Conservation (phyloP, 345 rosid genomes). For the Erysimum cheiranthoides region DNA sequence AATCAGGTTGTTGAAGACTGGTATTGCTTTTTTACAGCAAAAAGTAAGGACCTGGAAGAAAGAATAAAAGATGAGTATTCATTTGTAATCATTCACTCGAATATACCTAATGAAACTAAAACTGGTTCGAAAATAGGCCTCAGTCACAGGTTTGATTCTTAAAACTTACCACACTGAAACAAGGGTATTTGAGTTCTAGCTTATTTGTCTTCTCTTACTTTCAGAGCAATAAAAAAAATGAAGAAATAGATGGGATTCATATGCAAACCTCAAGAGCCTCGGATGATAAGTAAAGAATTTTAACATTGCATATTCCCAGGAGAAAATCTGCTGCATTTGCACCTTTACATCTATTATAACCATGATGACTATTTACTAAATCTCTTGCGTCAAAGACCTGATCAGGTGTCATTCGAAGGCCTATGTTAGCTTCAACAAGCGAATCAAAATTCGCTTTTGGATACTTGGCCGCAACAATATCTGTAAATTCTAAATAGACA, state of each 20-base stretch:
- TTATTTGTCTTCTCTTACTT: not conserved
- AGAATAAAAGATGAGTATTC: not conserved
- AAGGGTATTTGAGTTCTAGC: not conserved
- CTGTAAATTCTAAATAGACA: slow-evolving; percentile 12
- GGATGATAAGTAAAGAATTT: slow-evolving; percentile 27
- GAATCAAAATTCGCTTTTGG: slow-evolving; percentile 19
- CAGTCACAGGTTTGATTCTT: not conserved
- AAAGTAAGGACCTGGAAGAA: slow-evolving; percentile 31
- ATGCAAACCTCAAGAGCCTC: slow-evolving; percentile 40
- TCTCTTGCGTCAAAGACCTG: slow-evolving; percentile 27
- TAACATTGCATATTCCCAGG: slow-evolving; percentile 32
- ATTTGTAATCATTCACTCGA: not conserved
- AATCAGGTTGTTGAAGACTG: slow-evolving; percentile 32
- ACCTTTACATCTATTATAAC: not conserved
- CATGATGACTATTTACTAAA: slow-evolving; percentile 15
- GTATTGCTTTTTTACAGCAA: slow-evolving; percentile 28
- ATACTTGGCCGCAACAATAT: slow-evolving; percentile 23
- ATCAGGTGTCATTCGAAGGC: slow-evolving; percentile 15
- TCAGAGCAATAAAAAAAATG: not conserved
- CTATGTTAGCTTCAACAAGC: slow-evolving; percentile 34
- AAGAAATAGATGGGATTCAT: not conserved
- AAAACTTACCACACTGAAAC: slow-evolving; percentile 7
- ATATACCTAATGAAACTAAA: not conserved
- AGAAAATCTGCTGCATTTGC: slow-evolving; percentile 17
- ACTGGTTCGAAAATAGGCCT: slow-evolving; percentile 5